Evolutionary conservation across 148 eudicot species (phyloP).

Genomic region (Camellia sinensis): DNA sequence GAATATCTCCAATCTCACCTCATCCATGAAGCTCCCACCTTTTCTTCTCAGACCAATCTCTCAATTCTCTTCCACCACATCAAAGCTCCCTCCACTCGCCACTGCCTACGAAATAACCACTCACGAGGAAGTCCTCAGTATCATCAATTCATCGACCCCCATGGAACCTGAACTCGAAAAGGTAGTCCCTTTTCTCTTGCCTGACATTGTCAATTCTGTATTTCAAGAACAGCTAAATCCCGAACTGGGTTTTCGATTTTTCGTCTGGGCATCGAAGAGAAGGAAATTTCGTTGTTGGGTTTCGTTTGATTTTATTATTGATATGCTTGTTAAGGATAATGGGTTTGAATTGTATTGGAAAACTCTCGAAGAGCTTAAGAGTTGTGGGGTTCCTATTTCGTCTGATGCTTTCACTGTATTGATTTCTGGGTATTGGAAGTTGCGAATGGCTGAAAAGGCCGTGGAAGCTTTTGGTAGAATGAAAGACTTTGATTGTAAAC

Average conservation of each 20-base stretch:
- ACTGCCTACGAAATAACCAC: slow-evolving; percentile 22
- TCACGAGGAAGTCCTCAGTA: slow-evolving; percentile 24
- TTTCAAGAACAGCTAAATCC: slow-evolving; percentile 32
- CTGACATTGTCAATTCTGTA: slow-evolving; percentile 31
- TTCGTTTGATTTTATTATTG: slow-evolving; percentile 36
- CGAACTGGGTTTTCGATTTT: slow-evolving; percentile 55
- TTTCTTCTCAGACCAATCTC: slow-evolving; percentile 22
- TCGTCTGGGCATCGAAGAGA: slow-evolving; percentile 56
- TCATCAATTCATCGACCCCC: slow-evolving; percentile 33
- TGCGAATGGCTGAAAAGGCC: slow-evolving; percentile 49
- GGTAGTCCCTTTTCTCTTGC: slow-evolving; percentile 29
- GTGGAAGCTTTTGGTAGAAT: slow-evolving; percentile 67
- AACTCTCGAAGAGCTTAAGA: slow-evolving; percentile 49
- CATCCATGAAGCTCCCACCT: slow-evolving; percentile 21
- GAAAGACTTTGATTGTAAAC: slow-evolving; percentile 59
- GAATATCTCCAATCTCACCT: not conserved
- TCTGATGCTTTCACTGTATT: slow-evolving; percentile 57
- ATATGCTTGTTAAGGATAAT: slow-evolving; percentile 28
- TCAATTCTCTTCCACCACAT: not conserved
- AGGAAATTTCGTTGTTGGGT: slow-evolving; percentile 29
- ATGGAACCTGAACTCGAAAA: slow-evolving; percentile 49
- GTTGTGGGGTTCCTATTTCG: slow-evolving; percentile 25
- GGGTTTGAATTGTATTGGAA: slow-evolving; percentile 64
- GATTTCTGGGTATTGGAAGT: slow-evolving; percentile 55
- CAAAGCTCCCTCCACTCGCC: not conserved